Conservation (phyloP, 1,284 basidiomycete species). For the Uromyces viciae-fabae region DNA sequence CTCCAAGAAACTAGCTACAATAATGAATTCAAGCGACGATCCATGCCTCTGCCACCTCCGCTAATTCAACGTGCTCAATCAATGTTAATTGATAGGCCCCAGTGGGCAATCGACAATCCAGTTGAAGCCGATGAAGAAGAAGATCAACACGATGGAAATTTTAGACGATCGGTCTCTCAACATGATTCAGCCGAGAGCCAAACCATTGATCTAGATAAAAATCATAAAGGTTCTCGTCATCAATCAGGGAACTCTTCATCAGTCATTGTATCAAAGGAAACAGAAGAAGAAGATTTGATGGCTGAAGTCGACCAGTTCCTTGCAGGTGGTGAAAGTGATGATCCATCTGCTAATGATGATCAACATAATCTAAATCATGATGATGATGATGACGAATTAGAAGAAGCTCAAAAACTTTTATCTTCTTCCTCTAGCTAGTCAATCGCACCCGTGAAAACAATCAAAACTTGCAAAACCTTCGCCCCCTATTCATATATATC, state of each 20-base stretch:
- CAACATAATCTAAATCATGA: neutral
- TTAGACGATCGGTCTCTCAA: neutral
- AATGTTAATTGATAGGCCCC: constrained; percentile 79
- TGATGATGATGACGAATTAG: constrained; percentile 38
- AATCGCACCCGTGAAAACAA: no score
- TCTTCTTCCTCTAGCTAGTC: constrained; percentile 13
- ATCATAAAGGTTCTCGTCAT: no score
- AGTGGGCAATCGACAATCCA: constrained; percentile 88
- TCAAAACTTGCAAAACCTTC: no score
- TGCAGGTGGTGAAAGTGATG: constrained; percentile 46
- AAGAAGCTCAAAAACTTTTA: constrained; percentile 40
- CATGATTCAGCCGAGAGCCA: no score
- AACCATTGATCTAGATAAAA: no score
- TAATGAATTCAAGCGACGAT: constrained; percentile 61
- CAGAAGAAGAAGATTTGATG: constrained; percentile 70
- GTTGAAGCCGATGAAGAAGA: constrained; percentile 71
- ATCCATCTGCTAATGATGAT: constrained; percentile 17
- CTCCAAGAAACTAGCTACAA: constrained; percentile 56
- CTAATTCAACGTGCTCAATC: constrained; percentile 74
- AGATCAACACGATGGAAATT: constrained; percentile 55
- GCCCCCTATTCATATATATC: no score
- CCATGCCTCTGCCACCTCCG: constrained; percentile 55
- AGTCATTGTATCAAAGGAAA: constrained; percentile 54
- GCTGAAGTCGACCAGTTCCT: constrained; percentile 66
- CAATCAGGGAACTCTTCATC: constrained; percentile 51